phyloP scores from a whole-genome alignment of 495 filamentous ascomycete species.

The Letharia lupina region DNA sequence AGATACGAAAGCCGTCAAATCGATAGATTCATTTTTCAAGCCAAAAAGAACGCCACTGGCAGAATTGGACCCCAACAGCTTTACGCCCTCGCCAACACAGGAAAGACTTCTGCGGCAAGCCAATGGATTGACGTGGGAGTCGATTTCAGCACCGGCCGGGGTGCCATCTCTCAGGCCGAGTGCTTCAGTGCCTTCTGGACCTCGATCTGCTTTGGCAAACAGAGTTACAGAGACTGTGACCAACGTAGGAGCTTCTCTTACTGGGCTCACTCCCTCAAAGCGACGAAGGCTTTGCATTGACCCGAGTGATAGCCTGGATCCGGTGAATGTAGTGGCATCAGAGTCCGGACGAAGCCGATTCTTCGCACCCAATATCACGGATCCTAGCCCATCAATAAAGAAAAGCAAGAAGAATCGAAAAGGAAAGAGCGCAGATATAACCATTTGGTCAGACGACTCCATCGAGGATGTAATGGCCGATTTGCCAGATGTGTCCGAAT shows the following conservation, averaged over 20 bases:
- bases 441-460: constrained; percentile 60
- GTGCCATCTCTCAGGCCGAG: constrained; percentile 34
- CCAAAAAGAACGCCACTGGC: constrained; percentile 67
- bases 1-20: constrained; percentile 53
- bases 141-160: constrained; percentile 35
- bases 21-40: constrained; percentile 74
- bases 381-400: constrained; percentile 44
- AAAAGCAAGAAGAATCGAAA: constrained; percentile 36
- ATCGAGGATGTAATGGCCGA: constrained; percentile 53
- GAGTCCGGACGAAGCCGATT: constrained; percentile 47
- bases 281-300: constrained; percentile 54
- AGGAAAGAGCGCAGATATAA: constrained; percentile 44
- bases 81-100: constrained; percentile 63
- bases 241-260: constrained; percentile 35
- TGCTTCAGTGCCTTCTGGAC: constrained; percentile 12
- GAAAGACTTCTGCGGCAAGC: constrained; percentile 50
- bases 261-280: constrained; percentile 47
- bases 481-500: constrained; percentile 36
- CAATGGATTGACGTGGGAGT: constrained; percentile 46
- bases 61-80: constrained; percentile 80
- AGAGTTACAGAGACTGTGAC: constrained; percentile 35
- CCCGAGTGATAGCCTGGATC: constrained; percentile 35
- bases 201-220: constrained; percentile 32
- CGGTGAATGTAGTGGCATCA: constrained; percentile 28
- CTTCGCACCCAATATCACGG: constrained; percentile 38